Evolutionary conservation across 2,329 filamentous ascomycete genomes (phyloP).

Genomic region (Pseudogymnoascus sp.): DNA sequence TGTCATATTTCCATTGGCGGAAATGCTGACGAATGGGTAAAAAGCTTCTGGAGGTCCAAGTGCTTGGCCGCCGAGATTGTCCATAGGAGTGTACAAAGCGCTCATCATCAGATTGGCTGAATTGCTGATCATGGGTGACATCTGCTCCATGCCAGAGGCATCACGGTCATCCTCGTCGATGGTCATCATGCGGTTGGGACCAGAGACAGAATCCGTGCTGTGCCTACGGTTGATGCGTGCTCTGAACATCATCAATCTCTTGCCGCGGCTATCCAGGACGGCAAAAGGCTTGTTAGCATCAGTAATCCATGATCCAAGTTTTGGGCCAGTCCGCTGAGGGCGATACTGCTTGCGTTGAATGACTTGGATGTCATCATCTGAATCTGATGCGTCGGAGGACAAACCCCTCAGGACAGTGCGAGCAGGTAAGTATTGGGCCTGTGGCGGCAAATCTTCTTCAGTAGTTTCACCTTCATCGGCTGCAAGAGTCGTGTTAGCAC

Average conservation of each 20-base stretch:
- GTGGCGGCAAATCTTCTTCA: constrained; percentile 46
- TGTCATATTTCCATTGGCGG: constrained; percentile 46
- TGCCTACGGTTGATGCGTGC: constrained; percentile 27
- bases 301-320: constrained; percentile 27
- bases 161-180: constrained; percentile 31
- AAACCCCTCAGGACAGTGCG: constrained; percentile 42
- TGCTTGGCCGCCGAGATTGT: constrained; percentile 42
- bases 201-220: constrained; percentile 28
- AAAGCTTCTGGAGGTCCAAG: constrained; percentile 69
- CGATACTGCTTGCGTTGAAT: constrained; percentile 19
- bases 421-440: constrained; percentile 38
- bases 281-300: constrained; percentile 32
- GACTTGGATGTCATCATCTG: constrained; percentile 30
- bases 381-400: constrained; percentile 31
- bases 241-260: constrained; percentile 34
- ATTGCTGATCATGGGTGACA: constrained; percentile 52
- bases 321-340: constrained; percentile 21
- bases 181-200: constrained; percentile 23
- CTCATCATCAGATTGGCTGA: constrained; percentile 72
- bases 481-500: constrained; percentile 37
- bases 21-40: constrained; percentile 54
- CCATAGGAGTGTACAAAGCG: constrained; percentile 35
- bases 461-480: constrained; percentile 53
- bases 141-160: constrained; percentile 10
- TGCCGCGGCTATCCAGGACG: constrained; percentile 33